Conservation (phyloP, 495 filamentous ascomycete species). For the Aspergillus mulundensis region DNA sequence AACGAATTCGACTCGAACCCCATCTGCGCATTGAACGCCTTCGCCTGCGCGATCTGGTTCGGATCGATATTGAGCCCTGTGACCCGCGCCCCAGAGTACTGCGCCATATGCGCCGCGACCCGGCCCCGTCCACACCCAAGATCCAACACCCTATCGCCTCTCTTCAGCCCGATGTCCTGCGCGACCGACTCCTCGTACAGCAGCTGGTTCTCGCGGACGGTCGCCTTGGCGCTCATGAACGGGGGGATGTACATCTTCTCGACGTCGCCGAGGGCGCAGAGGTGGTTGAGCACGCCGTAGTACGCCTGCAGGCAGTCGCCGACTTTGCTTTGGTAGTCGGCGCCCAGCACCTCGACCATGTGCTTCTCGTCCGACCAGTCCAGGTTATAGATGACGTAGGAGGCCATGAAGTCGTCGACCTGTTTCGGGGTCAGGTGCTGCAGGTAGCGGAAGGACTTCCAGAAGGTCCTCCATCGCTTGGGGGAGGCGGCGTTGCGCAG, state of each 20-base stretch:
- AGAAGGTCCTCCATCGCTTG: constrained; percentile 52
- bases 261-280: constrained; percentile 62
- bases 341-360: constrained; percentile 55
- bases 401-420: constrained; percentile 63
- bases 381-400: constrained; percentile 62
- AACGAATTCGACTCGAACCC: constrained; percentile 49
- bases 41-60: constrained; percentile 57
- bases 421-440: constrained; percentile 53
- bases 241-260: constrained; percentile 69
- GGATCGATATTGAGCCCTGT: constrained; percentile 61
- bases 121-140: constrained; percentile 58
- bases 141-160: constrained; percentile 52
- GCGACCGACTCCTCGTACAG: constrained; percentile 59
- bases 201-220: constrained; percentile 49
- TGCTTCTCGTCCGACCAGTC: constrained; percentile 58
- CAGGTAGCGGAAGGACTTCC: constrained; percentile 54
- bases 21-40: constrained; percentile 45
- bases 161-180: constrained; percentile 45
- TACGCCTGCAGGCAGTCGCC: constrained; percentile 58
- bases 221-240: constrained; percentile 55
- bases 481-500: constrained; percentile 48
- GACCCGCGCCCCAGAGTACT: constrained; percentile 50
- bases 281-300: constrained; percentile 61
- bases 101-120: constrained; percentile 59
- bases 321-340: constrained; percentile 55